Base-by-base conservation (phyloP, 192 early-diverging fungal genomes). In the Diversispora epigaea region DNA sequence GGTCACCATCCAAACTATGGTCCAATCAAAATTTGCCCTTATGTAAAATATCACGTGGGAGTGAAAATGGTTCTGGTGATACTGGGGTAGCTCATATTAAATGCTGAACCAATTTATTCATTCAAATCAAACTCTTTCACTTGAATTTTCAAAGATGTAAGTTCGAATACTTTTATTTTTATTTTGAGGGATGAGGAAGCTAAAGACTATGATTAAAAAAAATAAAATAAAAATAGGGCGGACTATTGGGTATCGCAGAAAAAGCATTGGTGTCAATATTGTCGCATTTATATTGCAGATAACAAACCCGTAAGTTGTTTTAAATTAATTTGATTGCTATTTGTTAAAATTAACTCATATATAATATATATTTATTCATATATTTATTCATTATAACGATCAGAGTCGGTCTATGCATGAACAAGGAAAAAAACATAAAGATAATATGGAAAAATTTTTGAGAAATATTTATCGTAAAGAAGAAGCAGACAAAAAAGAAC, bases 261-360 rank as follows among this genome's bases (percentile, higher is more conserved):
- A 80, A 93, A 92, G 78, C 89, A 90, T 83, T 95, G 86, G 86
- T 95, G 94, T 80, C 85, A 87, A 52, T 95, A 92, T 83, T 95
- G 94, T 82, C 83, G 87, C 78, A 91, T 92, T 47, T 94, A 86
- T 77, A 86, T 95, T 58, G 84, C 86, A 15, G 92, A 95, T 79
- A 95, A 95, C 84, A 92, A 91, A 68, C 80, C 87, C 68, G 93
- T 93, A 90, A 80, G 85, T 66, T 45, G 57, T 50, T 52, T 52
- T 12, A 63, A 8, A n/a, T 50, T 70, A 25, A 39, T 52, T 39
- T 74, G 15, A 32, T 32, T 32, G 25, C 25, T 32, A 32, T 32
- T 32, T 32, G 25, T 32, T 32, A 32, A 32, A 32, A 32, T 32
- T 32, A 72, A 22, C 40, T 47, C 12, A 49, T 45, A 22, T 57